A percentile compares a stretch with the other conserved stretches of the same genome.
phyloP scores from a whole-genome alignment of 1,284 basidiomycete genomes.

The Boletus holoroseus region DNA sequence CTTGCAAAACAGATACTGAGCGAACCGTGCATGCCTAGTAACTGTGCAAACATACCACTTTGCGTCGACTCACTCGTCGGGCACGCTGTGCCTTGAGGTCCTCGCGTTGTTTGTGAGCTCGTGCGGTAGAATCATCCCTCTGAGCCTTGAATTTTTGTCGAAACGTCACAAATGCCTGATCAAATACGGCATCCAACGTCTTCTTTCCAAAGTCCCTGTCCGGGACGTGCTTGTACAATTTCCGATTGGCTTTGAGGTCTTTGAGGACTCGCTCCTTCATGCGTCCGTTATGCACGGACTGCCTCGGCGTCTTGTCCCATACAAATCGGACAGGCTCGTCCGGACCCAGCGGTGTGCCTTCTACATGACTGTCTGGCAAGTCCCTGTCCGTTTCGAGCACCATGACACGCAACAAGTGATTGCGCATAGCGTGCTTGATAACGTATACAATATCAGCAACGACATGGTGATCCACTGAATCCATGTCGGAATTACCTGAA shows the following conservation, averaged over 20 bases:
- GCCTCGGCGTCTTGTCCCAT: constrained; percentile 68
- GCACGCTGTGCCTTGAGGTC: constrained; percentile 55
- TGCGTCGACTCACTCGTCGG: constrained; percentile 54
- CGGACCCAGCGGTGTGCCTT: constrained; percentile 42
- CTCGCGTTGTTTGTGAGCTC: constrained; percentile 46
- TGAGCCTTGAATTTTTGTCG: constrained; percentile 62
- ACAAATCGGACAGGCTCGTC: constrained; percentile 62
- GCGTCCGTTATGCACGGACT: constrained; percentile 61
- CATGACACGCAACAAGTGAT: constrained; percentile 57
- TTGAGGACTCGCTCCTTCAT: constrained; percentile 62
- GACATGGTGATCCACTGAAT: background rate
- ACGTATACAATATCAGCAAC: constrained; percentile 8
- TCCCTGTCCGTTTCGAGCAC: constrained; percentile 48
- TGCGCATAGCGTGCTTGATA: constrained; percentile 60
- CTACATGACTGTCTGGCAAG: constrained; percentile 55
- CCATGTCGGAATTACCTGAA: constrained; percentile 44
- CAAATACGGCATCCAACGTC: constrained; percentile 56
- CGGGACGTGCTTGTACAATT: constrained; percentile 55
- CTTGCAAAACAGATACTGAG: constrained; percentile 33
- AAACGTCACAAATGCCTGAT: constrained; percentile 64
- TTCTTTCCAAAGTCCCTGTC: constrained; percentile 62
- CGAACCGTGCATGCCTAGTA: background rate
- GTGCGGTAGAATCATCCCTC: constrained; percentile 42
- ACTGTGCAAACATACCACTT: constrained; percentile 42
- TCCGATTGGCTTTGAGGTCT: constrained; percentile 52